A percentile compares a stretch with the other conserved stretches of the same genome.
Conservation (phyloP, 768 basidiomycete species). For the Phanerodontia chrysosporium region DNA sequence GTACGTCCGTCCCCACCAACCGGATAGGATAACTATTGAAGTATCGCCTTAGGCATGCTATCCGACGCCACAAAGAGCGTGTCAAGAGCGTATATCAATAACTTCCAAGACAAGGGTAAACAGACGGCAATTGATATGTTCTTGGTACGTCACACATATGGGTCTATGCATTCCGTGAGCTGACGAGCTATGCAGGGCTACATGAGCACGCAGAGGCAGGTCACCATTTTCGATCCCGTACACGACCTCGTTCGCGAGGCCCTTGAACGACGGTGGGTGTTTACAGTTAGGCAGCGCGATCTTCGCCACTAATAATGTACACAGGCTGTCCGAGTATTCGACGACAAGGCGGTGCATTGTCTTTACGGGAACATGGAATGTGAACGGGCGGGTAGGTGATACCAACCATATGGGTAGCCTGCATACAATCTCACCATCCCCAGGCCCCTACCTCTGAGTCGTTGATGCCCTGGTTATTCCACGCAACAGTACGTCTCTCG, state of each 20-base stretch:
- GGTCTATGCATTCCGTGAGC: too few relatives aligned
- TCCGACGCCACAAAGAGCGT: constrained; percentile 97
- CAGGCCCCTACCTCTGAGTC: constrained; percentile 82
- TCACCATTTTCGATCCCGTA: constrained; percentile 91
- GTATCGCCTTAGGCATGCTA: too few relatives aligned
- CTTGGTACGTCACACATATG: constrained; percentile 48
- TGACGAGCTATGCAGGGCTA: constrained; percentile 69
- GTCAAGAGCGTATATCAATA: constrained; percentile 94
- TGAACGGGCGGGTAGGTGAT: constrained; percentile 76
- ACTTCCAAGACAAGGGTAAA: constrained; percentile 94
- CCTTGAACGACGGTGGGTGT: constrained; percentile 66
- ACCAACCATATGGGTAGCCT: background rate
- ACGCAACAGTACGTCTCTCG: constrained; percentile 51
- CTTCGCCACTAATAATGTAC: background rate
- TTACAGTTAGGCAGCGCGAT: too few relatives aligned
- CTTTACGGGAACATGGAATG: constrained; percentile 93
- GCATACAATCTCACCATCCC: constrained; percentile 6
- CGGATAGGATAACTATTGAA: too few relatives aligned
- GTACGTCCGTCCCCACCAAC: constrained; percentile 32
- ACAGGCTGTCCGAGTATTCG: constrained; percentile 81
- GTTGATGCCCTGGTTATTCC: constrained; percentile 88
- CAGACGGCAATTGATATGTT: constrained; percentile 95
- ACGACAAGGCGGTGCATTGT: constrained; percentile 65
- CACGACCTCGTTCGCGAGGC: constrained; percentile 80
- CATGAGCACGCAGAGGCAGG: constrained; percentile 79